Conservation (phyloP, 495 filamentous ascomycete species). For the Daldinia concentrica region DNA sequence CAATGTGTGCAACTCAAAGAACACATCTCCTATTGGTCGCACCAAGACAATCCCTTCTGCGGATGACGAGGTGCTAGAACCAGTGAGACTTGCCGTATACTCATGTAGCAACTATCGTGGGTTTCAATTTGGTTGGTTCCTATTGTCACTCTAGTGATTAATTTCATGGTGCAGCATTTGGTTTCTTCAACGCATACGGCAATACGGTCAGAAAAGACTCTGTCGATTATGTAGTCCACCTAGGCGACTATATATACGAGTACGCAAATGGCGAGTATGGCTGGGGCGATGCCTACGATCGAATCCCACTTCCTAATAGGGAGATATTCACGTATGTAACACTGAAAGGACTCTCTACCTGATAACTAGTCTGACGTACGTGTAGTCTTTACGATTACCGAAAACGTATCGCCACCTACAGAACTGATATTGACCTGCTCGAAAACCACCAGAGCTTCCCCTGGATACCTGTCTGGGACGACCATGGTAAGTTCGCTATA, state of each 20-base stretch:
- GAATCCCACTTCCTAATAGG: conserved; percentile 63
- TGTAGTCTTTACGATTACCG: conserved; percentile 66
- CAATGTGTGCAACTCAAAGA: conserved; percentile 57
- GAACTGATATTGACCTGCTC: conserved; percentile 66
- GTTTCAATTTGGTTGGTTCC: conserved; percentile 30
- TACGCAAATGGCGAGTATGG: conserved; percentile 65
- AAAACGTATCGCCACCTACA: conserved; percentile 66
- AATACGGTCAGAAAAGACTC: conserved; percentile 71
- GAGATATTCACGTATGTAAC: conserved; percentile 54
- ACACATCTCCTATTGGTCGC: conserved; percentile 56
- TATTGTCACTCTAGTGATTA: conserved; percentile 33
- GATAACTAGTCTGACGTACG: neutral
- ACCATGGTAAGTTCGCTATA: conserved; percentile 57
- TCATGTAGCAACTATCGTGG: conserved; percentile 63
- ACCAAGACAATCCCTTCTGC: conserved; percentile 62
- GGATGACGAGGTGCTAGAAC: conserved; percentile 47
- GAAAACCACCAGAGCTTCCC: conserved; percentile 63
- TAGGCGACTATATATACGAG: conserved; percentile 77
- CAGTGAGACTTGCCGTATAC: conserved; percentile 60
- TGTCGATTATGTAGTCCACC: conserved; percentile 70
- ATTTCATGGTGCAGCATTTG: conserved; percentile 52
- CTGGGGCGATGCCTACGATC: conserved; percentile 60
- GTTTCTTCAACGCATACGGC: conserved; percentile 70
- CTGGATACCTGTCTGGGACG: conserved; percentile 76
- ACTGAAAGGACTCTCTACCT: conserved; percentile 20